Evolutionary conservation across 1,284 basidiomycete genomes (phyloP), one percentile per base, ranked within the genome.

Genomic region (Psilocybe mexicana): DNA sequence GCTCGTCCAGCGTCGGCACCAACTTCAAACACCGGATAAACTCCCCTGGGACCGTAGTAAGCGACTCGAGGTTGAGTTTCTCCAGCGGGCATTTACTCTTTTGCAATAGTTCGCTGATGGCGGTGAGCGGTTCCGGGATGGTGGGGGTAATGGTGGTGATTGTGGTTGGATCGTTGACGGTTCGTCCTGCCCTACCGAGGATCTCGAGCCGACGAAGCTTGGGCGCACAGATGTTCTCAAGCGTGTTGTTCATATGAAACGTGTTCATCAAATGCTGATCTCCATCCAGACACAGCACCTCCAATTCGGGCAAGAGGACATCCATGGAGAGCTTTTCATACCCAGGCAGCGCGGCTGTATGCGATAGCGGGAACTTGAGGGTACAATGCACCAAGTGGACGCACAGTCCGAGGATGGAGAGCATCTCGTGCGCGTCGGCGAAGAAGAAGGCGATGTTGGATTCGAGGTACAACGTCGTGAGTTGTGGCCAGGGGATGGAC

Each of bases 401-500:
- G 50, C 68, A 69, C 14, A 47, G 12, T 5, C 45, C 54, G 6
- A 69, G 61, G 7, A 60, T 63, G 24, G 54, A 45, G 14, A 68
- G 56, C 67, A 69, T 66, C 45, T 68, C 65, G 24, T 48, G 49
- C 6, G 65, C 53, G 45, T 67, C 64, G 2, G 26, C 11, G 54
- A 67, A 69, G 57, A 68, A 69, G 50, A 69, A 69, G 0, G 65
- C 57, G 18, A 68, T 61, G 52, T 68, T 68, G 38, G 67, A 63
- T 54, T 69, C 68, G 48, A 69, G 66, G 51, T 63, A 67, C 18
- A 69, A 54, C 6, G 49, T 54, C 23, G 62, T 66, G 30, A 69
- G 61, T 42, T 62, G 61, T 8, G 60, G 52, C 63, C 63, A 67
- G 10, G 63, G 62, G n/a, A 69, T 60, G 1, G 59, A 60, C 5